These are phyloP conservation scores for Colletotrichum cereale DNA, from an alignment of 2,329 filamentous ascomycete genomes.

Conservation along the genomic window DNA sequence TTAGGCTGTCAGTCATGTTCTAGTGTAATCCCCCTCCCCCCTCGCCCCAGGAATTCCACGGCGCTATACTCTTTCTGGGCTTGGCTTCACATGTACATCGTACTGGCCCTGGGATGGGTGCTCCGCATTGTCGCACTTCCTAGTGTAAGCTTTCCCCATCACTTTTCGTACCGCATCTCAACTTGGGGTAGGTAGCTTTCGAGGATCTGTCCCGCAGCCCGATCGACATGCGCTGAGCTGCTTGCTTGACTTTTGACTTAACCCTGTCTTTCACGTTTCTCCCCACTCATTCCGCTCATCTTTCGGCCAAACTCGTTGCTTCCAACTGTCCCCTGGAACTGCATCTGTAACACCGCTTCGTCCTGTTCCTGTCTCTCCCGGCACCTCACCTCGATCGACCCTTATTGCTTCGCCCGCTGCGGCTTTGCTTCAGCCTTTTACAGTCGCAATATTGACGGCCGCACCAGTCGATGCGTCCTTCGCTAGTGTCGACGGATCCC, in stretches of 20 bases:
- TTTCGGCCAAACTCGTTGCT: constrained; percentile 38
- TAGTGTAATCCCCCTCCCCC: neutral
- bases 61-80: constrained; percentile 35
- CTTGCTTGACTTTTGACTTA: neutral
- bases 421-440: constrained; percentile 9
- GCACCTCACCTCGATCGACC: neutral
- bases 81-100: constrained; percentile 31
- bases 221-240: constrained; percentile 1
- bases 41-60: constrained; percentile 30
- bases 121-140: constrained; percentile 30
- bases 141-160: constrained; percentile 39
- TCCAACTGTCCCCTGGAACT: constrained; percentile 30
- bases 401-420: constrained; percentile 6
- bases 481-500: constrained; percentile 20
- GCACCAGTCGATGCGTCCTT: neutral
- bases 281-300: neutral
- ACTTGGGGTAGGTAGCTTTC: constrained; percentile 17
- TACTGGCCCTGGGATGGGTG: constrained; percentile 26
- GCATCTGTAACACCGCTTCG: constrained; percentile 32
- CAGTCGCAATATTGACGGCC: constrained; percentile 3
- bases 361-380: constrained; percentile 1
- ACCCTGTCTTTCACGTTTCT: neutral
- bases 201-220: constrained; percentile 26
- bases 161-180: constrained; percentile 14
- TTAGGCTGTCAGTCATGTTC: constrained; percentile 32